phyloP scores from a whole-genome alignment of 768 basidiomycete species.

The Russula foetens region DNA sequence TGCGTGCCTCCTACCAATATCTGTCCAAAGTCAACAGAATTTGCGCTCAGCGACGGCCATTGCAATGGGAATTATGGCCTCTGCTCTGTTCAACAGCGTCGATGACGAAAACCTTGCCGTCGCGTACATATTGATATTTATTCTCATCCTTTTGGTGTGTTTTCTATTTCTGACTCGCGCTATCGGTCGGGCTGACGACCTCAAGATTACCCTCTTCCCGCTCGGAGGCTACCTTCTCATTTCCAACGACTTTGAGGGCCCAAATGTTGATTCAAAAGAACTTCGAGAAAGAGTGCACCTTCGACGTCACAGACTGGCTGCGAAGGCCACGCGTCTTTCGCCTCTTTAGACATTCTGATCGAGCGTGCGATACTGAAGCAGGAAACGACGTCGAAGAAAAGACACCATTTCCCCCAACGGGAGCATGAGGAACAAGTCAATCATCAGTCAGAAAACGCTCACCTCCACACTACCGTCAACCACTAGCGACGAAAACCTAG shows the following conservation, averaged over 20 bases:
- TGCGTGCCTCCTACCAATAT: constrained; percentile 28
- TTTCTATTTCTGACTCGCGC: not conserved
- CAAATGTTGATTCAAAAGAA: constrained; percentile 52
- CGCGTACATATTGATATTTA: constrained; percentile 56
- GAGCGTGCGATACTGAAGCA: not conserved
- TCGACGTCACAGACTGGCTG: constrained; percentile 28
- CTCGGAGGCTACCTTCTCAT: constrained; percentile 48
- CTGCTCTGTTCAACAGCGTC: constrained; percentile 52
- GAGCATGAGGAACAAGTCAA: not conserved
- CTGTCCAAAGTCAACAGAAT: not conserved
- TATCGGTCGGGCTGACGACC: not conserved
- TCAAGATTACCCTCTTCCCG: constrained; percentile 59
- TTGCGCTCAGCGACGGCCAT: constrained; percentile 49
- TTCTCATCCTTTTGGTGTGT: constrained; percentile 51
- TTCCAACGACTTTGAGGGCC: constrained; percentile 55
- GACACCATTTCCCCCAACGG: not conserved
- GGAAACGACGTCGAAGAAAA: not conserved
- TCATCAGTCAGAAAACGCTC: not conserved
- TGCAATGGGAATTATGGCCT: constrained; percentile 50
- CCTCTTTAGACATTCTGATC: not conserved
- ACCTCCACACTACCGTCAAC: not conserved
- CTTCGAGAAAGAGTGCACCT: constrained; percentile 37
- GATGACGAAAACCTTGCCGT: constrained; percentile 53
- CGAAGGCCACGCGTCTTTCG: not conserved
- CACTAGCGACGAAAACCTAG: not conserved